phyloP scores from a whole-genome alignment of 2,329 filamentous ascomycete genomes.

The Monosporascus sp. region DNA sequence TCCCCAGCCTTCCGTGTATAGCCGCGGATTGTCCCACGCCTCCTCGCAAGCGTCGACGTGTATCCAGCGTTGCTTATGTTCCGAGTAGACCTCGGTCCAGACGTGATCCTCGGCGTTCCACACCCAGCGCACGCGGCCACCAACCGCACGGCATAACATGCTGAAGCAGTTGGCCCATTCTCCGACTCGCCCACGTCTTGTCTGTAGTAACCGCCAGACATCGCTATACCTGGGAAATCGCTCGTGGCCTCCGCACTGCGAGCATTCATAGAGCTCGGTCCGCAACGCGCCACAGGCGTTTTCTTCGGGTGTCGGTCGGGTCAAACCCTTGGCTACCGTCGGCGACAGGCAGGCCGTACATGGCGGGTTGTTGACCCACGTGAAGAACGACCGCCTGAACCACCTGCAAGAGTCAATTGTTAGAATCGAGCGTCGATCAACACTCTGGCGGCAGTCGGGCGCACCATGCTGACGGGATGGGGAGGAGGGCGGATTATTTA shows the following conservation, averaged over 20 bases:
- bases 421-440: no score
- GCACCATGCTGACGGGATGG: no score
- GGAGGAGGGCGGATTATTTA: no score
- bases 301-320: conserved; percentile 82
- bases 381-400: conserved; percentile 95
- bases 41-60: conserved; percentile 95
- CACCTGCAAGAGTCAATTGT: conserved; percentile 51
- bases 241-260: conserved; percentile 71
- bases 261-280: conserved; percentile 89
- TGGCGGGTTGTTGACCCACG: conserved; percentile 92
- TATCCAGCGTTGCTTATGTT: conserved; percentile 88
- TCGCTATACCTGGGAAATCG: conserved; percentile 93
- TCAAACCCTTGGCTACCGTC: conserved; percentile 78
- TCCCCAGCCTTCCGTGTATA: conserved; percentile 93
- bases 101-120: conserved; percentile 98
- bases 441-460: no score
- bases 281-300: conserved; percentile 79
- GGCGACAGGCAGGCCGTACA: conserved; percentile 78
- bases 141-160: conserved; percentile 93
- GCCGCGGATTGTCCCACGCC: conserved; percentile 86
- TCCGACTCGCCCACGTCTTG: conserved; percentile 77
- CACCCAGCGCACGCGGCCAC: conserved; percentile 89
- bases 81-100: conserved; percentile 96
- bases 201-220: conserved; percentile 76
- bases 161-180: conserved; percentile 99